phyloP scores from a whole-genome alignment of 805 yeast genomes.

The Blastobotrys muscicola region DNA sequence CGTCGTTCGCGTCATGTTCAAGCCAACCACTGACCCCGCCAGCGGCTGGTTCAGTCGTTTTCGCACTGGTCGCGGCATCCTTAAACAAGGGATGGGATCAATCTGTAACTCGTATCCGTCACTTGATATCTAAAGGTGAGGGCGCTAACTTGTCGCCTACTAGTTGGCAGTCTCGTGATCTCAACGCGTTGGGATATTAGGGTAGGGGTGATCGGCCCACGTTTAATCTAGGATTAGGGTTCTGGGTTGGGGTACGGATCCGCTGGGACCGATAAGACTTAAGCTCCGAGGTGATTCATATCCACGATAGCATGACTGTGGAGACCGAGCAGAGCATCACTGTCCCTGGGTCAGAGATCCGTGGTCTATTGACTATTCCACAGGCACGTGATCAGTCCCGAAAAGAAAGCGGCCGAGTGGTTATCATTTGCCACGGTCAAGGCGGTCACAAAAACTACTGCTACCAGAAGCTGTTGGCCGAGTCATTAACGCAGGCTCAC shows the following conservation, averaged over 20 bases:
- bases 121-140: too few species aligned
- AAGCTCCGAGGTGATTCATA: too few species aligned
- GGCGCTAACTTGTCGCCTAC: too few species aligned
- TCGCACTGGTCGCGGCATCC: not conserved
- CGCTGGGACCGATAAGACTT: not conserved
- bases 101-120: too few species aligned
- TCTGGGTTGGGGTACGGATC: not conserved
- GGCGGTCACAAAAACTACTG: slow-evolving; percentile 79
- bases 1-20: too few species aligned
- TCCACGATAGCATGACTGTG: too few species aligned
- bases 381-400: not conserved
- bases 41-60: slow-evolving; percentile 1
- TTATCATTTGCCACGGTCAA: slow-evolving; percentile 70
- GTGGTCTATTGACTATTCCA: not conserved
- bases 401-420: slow-evolving; percentile 27
- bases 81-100: not conserved
- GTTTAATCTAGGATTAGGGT: too few species aligned
- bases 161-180: too few species aligned
- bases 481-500: slow-evolving; percentile 42
- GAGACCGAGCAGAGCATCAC: too few species aligned
- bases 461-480: slow-evolving; percentile 58
- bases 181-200: too few species aligned
- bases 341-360: not conserved
- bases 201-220: too few species aligned
- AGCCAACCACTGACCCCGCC: not conserved